phyloP scores from a whole-genome alignment of 805 yeast species.

The Candida broadrunensis region DNA sequence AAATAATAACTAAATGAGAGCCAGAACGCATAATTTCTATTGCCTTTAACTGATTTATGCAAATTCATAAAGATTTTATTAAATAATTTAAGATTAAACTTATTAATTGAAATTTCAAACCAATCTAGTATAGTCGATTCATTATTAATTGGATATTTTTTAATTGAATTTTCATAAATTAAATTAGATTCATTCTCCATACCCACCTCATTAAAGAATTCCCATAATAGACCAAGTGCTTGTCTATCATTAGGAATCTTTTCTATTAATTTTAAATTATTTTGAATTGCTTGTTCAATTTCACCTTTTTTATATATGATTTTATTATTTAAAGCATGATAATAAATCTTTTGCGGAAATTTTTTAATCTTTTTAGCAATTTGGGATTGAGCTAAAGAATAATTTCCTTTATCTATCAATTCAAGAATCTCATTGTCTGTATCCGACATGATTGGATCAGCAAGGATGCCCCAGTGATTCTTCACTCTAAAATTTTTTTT shows the following conservation, averaged over 20 bases:
- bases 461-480: too few relatives aligned
- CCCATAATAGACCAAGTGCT: conserved; percentile 47
- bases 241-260: conserved; percentile 54
- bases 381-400: conserved; percentile 48
- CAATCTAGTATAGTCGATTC: conserved; percentile 46
- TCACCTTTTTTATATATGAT: conserved; percentile 32
- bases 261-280: conserved; percentile 21
- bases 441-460: conserved; percentile 7
- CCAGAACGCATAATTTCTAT: conserved; percentile 44
- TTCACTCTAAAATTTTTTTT: too few relatives aligned
- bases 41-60: conserved; percentile 25
- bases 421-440: conserved; percentile 28
- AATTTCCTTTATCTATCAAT: conserved; percentile 54
- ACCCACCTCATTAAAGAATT: conserved; percentile 40
- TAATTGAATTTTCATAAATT: conserved; percentile 56
- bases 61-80: conserved; percentile 50
- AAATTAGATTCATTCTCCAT: conserved; percentile 36
- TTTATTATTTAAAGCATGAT: conserved; percentile 43
- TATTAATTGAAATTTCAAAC: conserved; percentile 52
- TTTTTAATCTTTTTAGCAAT: conserved; percentile 48
- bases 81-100: conserved; percentile 47
- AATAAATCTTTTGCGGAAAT: conserved; percentile 56
- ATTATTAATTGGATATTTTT: conserved; percentile 49
- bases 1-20: conserved; percentile 53
- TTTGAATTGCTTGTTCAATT: conserved; percentile 27